Base-by-base conservation (phyloP, 2,329 filamentous ascomycete species). In the Pestalotiopsis sp. region DNA sequence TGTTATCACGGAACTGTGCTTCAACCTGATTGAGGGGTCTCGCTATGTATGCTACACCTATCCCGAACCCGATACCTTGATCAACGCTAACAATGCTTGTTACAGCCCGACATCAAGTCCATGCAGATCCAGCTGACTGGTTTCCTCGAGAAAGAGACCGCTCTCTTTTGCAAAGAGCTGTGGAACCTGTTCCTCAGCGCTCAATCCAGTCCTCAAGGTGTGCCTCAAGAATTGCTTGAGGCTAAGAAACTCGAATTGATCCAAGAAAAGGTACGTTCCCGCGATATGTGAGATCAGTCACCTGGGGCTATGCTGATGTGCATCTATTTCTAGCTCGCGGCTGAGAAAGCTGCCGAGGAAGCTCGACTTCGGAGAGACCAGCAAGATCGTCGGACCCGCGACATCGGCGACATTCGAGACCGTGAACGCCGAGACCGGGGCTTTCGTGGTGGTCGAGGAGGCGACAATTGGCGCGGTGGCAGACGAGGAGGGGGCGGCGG, bases 231-330 rank as follows among this genome's bases (percentile, higher is more conserved):
- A 80, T 85, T 99, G 56, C 83, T 99, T 2, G 96, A 99, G 78
- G 94, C 95, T 0, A 99, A 99, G 85, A 99, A 98, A 81, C 83
- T 93, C 58, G 96, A 99, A 80, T 84, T 99, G 61, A 93, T 96
- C 70, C 94, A 98, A 80, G 94, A 98, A 81, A 97, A 97, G 91
- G 95, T 97, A 78, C 40, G 77, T 55, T 40, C 61, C 59, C 24
- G n/a, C 39, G 55, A 11, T 11, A 10, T 14, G 13, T 26, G 24
- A 57, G 9, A 57, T 13, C 30, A 10, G 22, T 6, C n/a, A 39
- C 24, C 26, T 6, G 14, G 20, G 5, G 11, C 4, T 20, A 26
- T 20, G 17, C 58, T 61, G 26, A 61, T 20, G 4, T 13, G 20
- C 44, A 52, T 20, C 38, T 13, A 62, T 58, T 40, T 64, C 59